Percentiles rank a stretch among this genome's conserved stretches.
These are phyloP conservation scores for Lenzites betulinus DNA, from an alignment of 768 basidiomycete genomes.

Conservation along the genomic window DNA sequence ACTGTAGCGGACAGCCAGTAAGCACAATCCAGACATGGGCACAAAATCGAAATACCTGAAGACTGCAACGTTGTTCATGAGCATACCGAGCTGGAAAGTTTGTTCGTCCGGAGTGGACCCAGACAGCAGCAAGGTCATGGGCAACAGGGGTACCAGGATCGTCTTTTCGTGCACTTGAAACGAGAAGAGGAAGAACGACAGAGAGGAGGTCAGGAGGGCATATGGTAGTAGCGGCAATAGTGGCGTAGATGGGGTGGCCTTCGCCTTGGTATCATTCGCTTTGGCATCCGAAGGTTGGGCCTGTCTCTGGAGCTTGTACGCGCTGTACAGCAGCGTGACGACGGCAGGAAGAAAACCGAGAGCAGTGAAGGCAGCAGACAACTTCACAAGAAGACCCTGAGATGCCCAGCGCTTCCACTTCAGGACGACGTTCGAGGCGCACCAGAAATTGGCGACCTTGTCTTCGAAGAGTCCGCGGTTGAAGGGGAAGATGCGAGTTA, in stretches of 20 bases:
- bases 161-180: slow-evolving; percentile 98
- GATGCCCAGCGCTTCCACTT: slow-evolving; percentile 74
- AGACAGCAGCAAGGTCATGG: slow-evolving; percentile 76
- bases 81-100: slow-evolving; percentile 67
- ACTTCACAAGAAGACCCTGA: slow-evolving; percentile 53
- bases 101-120: slow-evolving; percentile 44
- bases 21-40: background rate
- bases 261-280: background rate
- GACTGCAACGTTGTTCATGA: slow-evolving; percentile 81
- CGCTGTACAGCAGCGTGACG: slow-evolving; percentile 43
- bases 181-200: slow-evolving; percentile 96
- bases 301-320: slow-evolving; percentile 34
- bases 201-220: slow-evolving; percentile 74
- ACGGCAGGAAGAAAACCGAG: slow-evolving; percentile 71
- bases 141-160: slow-evolving; percentile 83
- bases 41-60: slow-evolving; percentile 66
- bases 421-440: slow-evolving; percentile 83
- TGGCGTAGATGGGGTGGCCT: slow-evolving; percentile 40
- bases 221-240: slow-evolving; percentile 75
- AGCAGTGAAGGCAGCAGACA: slow-evolving; percentile 67
- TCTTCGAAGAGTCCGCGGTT: slow-evolving; percentile 90
- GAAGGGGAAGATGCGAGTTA: slow-evolving; percentile 90
- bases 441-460: slow-evolving; percentile 98
- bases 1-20: slow-evolving; percentile 41
- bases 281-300: background rate